Evolutionary conservation across 2,329 filamentous ascomycete species (phyloP).

Genomic region (Curvularia sp.): DNA sequence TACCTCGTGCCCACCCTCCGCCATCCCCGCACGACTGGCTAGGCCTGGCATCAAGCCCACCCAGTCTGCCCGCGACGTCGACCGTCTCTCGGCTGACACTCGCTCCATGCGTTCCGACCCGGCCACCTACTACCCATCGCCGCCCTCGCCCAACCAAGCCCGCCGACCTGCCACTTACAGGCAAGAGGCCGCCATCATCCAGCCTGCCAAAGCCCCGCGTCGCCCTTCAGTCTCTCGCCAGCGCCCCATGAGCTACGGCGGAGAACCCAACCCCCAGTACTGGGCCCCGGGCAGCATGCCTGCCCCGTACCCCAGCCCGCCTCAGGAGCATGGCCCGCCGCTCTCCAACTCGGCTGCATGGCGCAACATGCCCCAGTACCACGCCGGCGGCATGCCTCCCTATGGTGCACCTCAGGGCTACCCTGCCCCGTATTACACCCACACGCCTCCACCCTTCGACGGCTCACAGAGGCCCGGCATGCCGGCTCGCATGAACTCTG

Average conservation of each 20-base stretch:
- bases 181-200: constrained; percentile 38
- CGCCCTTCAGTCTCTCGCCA: constrained; percentile 34
- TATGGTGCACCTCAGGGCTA: constrained; percentile 25
- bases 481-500: constrained; percentile 28
- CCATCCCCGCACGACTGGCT: constrained; percentile 22
- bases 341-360: constrained; percentile 41
- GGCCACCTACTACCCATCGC: constrained; percentile 31
- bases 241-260: constrained; percentile 46
- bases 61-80: constrained; percentile 41
- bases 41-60: constrained; percentile 26
- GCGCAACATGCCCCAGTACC: constrained; percentile 23
- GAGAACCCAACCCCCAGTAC: constrained; percentile 29
- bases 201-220: constrained; percentile 37
- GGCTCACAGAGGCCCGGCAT: constrained; percentile 29
- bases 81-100: constrained; percentile 31
- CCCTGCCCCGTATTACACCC: constrained; percentile 20
- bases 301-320: constrained; percentile 30
- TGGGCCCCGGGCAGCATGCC: constrained; percentile 34
- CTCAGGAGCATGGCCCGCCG: constrained; percentile 42
- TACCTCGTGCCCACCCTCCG: constrained; percentile 26
- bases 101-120: constrained; percentile 45
- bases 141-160: constrained; percentile 38
- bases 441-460: constrained; percentile 34
- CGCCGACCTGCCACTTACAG: constrained; percentile 30
- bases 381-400: constrained; percentile 13